Conservation (phyloP, 176 grass and related monocot species). For the Dendrocalamus sinicus region DNA sequence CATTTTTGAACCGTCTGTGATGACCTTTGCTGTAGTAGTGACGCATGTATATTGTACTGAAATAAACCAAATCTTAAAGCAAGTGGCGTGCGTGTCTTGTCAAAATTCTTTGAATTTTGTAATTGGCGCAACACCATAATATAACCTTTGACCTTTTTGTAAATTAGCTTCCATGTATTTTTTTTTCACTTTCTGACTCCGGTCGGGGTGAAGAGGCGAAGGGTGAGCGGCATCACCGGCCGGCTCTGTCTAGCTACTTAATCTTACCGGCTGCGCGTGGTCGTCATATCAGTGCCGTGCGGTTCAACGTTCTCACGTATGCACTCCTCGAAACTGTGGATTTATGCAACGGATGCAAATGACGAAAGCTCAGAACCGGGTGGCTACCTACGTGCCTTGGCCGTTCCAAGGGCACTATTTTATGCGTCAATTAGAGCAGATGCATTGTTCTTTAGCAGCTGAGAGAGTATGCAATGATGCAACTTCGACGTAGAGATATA, state of each 20-base stretch:
- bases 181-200: neutral
- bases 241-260: neutral
- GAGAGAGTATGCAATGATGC: constrained; percentile 33
- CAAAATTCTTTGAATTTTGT: neutral
- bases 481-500: constrained; percentile 5
- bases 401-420: neutral
- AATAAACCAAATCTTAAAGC: neutral
- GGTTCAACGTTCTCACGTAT: constrained; percentile 39
- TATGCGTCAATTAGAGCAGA: neutral
- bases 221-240: neutral
- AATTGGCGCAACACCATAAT: neutral
- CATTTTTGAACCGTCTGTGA: too few species aligned
- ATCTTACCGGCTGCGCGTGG: neutral
- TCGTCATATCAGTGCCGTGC: constrained; percentile 34
- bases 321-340: constrained; percentile 31
- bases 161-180: neutral
- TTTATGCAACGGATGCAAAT: constrained; percentile 26
- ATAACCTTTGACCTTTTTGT: neutral
- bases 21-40: too few species aligned
- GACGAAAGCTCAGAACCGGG: constrained; percentile 29
- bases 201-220: neutral
- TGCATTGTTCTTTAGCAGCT: constrained; percentile 23
- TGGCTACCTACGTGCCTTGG: neutral
- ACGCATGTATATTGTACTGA: neutral
- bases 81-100: neutral